Evolutionary conservation across 2,329 filamentous ascomycete genomes (phyloP).

Genomic region (Beauveria pseudobassiana): DNA sequence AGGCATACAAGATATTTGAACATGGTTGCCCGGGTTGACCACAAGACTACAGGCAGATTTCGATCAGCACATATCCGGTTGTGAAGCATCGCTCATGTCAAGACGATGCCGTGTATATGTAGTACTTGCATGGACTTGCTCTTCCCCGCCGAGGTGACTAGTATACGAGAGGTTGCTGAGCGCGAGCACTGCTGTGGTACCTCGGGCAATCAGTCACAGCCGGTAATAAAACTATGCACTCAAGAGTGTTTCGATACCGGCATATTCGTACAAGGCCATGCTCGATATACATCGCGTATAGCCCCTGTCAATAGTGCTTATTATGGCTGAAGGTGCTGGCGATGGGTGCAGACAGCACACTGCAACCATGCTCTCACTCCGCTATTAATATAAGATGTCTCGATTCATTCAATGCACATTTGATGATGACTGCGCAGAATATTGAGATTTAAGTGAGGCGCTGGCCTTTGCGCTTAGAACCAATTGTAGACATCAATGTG

Average conservation of each 20-base stretch:
- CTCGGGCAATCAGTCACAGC: neutral
- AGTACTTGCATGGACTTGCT: too few species aligned
- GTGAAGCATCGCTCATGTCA: neutral
- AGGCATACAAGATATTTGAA: neutral
- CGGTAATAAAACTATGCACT: neutral
- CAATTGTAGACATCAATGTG: too few species aligned
- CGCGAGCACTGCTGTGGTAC: neutral
- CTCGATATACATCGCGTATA: neutral
- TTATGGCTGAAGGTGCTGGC: neutral
- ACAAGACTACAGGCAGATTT: neutral
- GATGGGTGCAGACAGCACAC: neutral
- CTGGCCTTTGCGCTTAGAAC: too few species aligned
- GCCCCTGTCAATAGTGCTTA: neutral
- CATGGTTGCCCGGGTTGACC: neutral
- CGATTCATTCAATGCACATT: neutral
- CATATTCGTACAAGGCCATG: neutral
- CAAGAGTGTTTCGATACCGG: neutral
- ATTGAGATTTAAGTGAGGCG: neutral
- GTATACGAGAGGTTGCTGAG: neutral
- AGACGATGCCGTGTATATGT: neutral
- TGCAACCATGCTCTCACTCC: neutral
- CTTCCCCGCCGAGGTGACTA: neutral
- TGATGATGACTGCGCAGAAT: neutral
- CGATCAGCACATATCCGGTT: neutral
- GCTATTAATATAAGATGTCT: neutral